Evolutionary conservation across 208 protist genomes (phyloP).

Genomic region (Porcisia deanei): DNA sequence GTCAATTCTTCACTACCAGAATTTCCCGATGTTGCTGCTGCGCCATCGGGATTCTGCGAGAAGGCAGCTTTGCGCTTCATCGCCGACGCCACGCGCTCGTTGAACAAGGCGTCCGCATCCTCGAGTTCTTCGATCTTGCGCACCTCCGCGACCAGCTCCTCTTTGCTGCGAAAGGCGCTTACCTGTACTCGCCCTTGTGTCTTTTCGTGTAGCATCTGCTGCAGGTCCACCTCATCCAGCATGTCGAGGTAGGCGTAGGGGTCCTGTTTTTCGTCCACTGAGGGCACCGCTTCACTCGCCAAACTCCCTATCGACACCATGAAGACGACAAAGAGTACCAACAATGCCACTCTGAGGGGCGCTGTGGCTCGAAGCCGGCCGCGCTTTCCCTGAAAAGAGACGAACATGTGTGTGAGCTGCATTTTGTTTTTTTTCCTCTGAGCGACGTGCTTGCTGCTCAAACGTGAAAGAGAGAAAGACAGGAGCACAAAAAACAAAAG

Average conservation of each 20-base stretch:
- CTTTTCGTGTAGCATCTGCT: constrained; percentile 62
- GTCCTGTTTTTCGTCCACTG: constrained; percentile 10
- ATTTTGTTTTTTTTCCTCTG: background rate
- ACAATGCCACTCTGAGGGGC: background rate
- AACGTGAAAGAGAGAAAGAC: background rate
- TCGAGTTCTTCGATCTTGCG: constrained; percentile 42
- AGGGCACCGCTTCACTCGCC: background rate
- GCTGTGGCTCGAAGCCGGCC: background rate
- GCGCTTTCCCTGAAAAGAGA: background rate
- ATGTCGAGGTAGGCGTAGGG: constrained; percentile 52
- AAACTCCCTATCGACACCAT: background rate
- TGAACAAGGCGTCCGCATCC: constrained; percentile 29
- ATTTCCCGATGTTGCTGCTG: constrained; percentile 7
- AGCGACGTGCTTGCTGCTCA: background rate
- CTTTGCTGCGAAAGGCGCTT: constrained; percentile 23
- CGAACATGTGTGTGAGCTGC: background rate
- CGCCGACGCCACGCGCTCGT: constrained; percentile 25
- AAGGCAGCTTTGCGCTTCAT: constrained; percentile 28
- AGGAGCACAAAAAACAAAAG: background rate
- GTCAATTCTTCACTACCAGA: background rate
- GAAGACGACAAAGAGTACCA: background rate
- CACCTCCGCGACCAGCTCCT: constrained; percentile 43
- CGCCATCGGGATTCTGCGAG: background rate
- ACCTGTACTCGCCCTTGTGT: constrained; percentile 22
- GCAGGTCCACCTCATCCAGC: constrained; percentile 49